Base-by-base conservation (phyloP, 805 yeast genomes). In the Hanseniaspora pseudoguilliermondii region DNA sequence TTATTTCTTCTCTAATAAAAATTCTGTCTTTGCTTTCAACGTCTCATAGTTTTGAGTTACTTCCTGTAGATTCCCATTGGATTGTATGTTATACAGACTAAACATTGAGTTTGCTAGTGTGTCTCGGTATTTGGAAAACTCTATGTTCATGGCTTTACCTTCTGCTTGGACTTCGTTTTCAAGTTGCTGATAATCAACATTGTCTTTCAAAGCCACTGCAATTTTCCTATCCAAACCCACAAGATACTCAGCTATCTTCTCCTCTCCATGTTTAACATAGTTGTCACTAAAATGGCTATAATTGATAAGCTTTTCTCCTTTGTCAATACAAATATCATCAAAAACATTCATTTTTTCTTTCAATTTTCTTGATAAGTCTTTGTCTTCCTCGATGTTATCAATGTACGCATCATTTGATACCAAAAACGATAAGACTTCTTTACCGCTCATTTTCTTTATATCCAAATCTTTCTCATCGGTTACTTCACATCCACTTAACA, bases 401-500 rank as follows among this genome's bases (percentile, higher is more conserved):
- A 53, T 20, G 40, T 38, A 46, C 11, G 46, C 40, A 8, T 21
- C 23, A 18, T 46, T 43, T 7, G 27, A n/a, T 13, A 52, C 23
- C 7, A 52, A 36, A 16, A 46, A 46, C 15, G 29, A 23, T 16
- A 46, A 13, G 2, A 46, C 38, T 13, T 46, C 49, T 34, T 46
- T 46, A 18, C 34, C 49, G 8, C 27, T 46, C 27, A 15, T 8
- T 7, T 20, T 20, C 6, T 46, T 16, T 9, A 21, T 4, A 29
- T 20, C 18, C 21, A 29, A n/a, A 18, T 20, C 29, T 13, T 32
- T 15, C 6, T 21, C 15, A 13, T 38, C 44, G 13, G 55, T 18
- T 20, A 53, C 39, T 20, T 39, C 47, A 38, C 56, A 53, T 9
- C 48, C 41, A n/a, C 23, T 18, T 8, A 53, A 46, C 10, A 53